A percentile compares a stretch with the other conserved stretches of the same genome.
Conservation (phyloP, 2,329 filamentous ascomycete genomes). For the Pestalotiopsis sp. region DNA sequence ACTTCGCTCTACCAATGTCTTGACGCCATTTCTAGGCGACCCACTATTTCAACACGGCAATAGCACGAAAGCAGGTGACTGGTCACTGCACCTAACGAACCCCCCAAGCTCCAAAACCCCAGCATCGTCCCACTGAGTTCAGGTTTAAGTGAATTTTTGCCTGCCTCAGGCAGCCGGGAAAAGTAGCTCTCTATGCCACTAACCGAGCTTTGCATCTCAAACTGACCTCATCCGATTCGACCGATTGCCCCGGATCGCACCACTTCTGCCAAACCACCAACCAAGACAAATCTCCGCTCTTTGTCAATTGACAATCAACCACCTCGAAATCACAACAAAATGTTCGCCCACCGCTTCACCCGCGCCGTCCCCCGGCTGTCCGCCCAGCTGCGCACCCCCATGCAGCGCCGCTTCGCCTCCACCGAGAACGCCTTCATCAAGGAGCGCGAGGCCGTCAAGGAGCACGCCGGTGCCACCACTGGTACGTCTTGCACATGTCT, state of each 20-base stretch:
- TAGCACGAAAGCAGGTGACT: conserved; percentile 11
- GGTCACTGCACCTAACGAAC: not conserved
- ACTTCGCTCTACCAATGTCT: not conserved
- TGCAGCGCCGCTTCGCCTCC: conserved; percentile 74
- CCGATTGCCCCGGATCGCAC: conserved; percentile 4
- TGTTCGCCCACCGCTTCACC: conserved; percentile 67
- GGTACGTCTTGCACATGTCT: conserved; percentile 57
- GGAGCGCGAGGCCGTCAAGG: conserved; percentile 87
- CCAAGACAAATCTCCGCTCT: conserved; percentile 16
- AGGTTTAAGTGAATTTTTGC: not conserved
- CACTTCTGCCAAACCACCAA: conserved; percentile 1
- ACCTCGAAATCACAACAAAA: conserved; percentile 38
- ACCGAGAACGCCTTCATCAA: conserved; percentile 92
- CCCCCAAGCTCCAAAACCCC: not conserved
- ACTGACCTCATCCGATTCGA: conserved; percentile 19
- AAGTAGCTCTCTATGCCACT: conserved; percentile 21
- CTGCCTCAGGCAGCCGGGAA: conserved; percentile 12
- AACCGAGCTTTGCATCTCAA: conserved; percentile 2
- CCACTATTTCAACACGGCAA: conserved; percentile 2
- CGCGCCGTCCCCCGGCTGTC: conserved; percentile 66
- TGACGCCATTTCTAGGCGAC: not conserved
- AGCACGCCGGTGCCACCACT: conserved; percentile 82
- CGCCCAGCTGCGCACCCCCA: conserved; percentile 59
- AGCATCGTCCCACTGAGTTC: not conserved
- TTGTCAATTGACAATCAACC: conserved; percentile 19